phyloP scores from a whole-genome alignment of 768 basidiomycete species.

The Dentipellis sp. region DNA sequence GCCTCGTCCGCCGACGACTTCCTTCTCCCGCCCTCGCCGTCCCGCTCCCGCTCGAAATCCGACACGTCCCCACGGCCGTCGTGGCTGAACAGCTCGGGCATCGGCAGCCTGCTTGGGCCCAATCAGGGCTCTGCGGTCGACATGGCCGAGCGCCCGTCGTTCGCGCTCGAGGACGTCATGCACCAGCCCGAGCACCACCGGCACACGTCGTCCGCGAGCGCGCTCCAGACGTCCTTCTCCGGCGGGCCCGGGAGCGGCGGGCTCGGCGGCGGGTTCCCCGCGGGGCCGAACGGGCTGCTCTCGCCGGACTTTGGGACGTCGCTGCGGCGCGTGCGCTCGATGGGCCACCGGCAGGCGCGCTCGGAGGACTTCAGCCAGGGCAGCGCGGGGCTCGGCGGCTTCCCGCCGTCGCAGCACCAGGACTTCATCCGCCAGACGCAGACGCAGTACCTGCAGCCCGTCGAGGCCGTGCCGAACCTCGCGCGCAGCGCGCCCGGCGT shows the following conservation, averaged over 20 bases:
- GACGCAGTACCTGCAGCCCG: conserved; percentile 33
- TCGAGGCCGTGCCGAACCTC: conserved; percentile 23
- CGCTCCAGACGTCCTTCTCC: conserved; percentile 10
- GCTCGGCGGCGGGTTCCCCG: too few relatives aligned
- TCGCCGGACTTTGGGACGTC: conserved; percentile 23
- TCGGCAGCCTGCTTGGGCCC: too few relatives aligned
- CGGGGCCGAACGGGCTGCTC: conserved; percentile 19
- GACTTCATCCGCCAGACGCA: conserved; percentile 26
- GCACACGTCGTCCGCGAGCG: conserved; percentile 9
- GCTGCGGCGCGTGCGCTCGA: conserved; percentile 39
- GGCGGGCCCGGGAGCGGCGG: not conserved
- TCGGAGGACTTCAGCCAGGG: conserved; percentile 51
- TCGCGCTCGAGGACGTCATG: not conserved
- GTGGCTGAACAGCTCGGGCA: conserved; percentile 8
- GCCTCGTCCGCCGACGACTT: conserved; percentile 9
- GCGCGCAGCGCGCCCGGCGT: conserved; percentile 17
- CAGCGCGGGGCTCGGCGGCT: conserved; percentile 21
- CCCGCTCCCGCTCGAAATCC: conserved; percentile 13
- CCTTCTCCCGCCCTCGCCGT: conserved; percentile 14
- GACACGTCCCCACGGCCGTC: conserved; percentile 12
- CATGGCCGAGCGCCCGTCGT: conserved; percentile 1
- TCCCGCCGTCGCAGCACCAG: conserved; percentile 26
- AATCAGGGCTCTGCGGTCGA: too few relatives aligned
- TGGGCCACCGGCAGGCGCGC: conserved; percentile 41
- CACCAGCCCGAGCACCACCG: conserved; percentile 2